Percentiles rank a stretch among this genome's conserved stretches.
phyloP scores from a whole-genome alignment of 1,284 basidiomycete genomes.

The Fomitopsis betulina region DNA sequence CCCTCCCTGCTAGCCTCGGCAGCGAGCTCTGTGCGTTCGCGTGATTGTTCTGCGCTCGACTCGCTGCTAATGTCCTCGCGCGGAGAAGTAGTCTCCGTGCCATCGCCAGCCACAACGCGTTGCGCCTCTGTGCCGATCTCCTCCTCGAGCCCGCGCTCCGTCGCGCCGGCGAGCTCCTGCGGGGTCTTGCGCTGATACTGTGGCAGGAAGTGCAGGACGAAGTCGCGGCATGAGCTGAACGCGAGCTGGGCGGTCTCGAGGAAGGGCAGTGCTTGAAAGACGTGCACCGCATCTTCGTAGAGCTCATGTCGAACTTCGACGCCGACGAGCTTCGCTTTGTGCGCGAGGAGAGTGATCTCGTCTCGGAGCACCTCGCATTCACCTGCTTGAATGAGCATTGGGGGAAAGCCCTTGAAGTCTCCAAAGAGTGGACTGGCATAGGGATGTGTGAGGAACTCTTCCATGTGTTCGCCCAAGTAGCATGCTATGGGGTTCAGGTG shows the following conservation, averaged over 20 bases:
- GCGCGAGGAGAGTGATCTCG: constrained; percentile 89
- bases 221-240: constrained; percentile 73
- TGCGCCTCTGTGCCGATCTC: constrained; percentile 65
- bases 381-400: constrained; percentile 89
- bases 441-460: constrained; percentile 88
- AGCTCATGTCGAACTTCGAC: constrained; percentile 89
- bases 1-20: constrained; percentile 15
- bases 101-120: constrained; percentile 65
- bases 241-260: constrained; percentile 69
- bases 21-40: neutral
- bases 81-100: constrained; percentile 40
- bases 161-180: constrained; percentile 45
- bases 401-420: constrained; percentile 82
- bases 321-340: constrained; percentile 88
- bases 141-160: constrained; percentile 52
- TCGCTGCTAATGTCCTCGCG: constrained; percentile 15
- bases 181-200: constrained; percentile 43
- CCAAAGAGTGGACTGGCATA: constrained; percentile 98
- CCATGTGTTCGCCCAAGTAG: constrained; percentile 86
- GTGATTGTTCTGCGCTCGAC: neutral
- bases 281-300: constrained; percentile 92
- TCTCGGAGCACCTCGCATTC: constrained; percentile 94
- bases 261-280: constrained; percentile 89
- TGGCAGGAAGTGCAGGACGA: constrained; percentile 60
- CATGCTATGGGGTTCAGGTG: constrained; percentile 92